Conservation (phyloP, 106 monocot genomes). For the Dendrobium huoshanense region DNA sequence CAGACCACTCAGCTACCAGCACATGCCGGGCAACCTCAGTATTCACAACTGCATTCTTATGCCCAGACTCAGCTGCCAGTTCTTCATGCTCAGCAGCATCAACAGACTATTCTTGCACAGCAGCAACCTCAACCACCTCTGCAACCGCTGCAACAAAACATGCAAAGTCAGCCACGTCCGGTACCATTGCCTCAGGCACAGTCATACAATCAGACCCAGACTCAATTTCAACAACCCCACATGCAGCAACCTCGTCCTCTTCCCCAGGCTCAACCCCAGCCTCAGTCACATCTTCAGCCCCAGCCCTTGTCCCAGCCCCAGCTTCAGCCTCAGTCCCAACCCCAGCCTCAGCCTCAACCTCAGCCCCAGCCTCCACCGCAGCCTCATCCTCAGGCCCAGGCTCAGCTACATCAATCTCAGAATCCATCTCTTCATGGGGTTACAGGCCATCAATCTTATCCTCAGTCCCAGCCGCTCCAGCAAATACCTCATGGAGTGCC, state of each 20-base stretch:
- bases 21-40: slow-evolving; percentile 18
- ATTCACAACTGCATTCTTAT: slow-evolving; percentile 23
- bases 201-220: slow-evolving; percentile 9
- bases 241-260: slow-evolving; percentile 22
- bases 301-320: slow-evolving; percentile 14
- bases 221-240: slow-evolving; percentile 26
- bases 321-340: slow-evolving; percentile 17
- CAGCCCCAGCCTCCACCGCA: slow-evolving; percentile 23
- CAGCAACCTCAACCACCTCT: slow-evolving; percentile 24
- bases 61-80: slow-evolving; percentile 18
- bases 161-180: slow-evolving; percentile 18
- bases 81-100: slow-evolving; percentile 19
- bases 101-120: slow-evolving; percentile 19
- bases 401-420: slow-evolving; percentile 32
- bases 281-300: slow-evolving; percentile 3
- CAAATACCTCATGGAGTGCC: slow-evolving; percentile 26
- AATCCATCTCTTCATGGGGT: slow-evolving; percentile 35
- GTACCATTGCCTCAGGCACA: slow-evolving; percentile 19
- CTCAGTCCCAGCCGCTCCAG: slow-evolving; percentile 33
- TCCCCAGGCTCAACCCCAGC: slow-evolving; percentile 24
- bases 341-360: slow-evolving; percentile 22
- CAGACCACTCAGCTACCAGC: slow-evolving; percentile 5
- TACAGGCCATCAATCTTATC: slow-evolving; percentile 70
- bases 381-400: slow-evolving; percentile 21
- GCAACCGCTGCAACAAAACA: slow-evolving; percentile 14